A percentile compares a stretch with the other conserved stretches of the same genome.
Evolutionary conservation across 1,284 basidiomycete genomes (phyloP).

Genomic region (Puccinia coronata): DNA sequence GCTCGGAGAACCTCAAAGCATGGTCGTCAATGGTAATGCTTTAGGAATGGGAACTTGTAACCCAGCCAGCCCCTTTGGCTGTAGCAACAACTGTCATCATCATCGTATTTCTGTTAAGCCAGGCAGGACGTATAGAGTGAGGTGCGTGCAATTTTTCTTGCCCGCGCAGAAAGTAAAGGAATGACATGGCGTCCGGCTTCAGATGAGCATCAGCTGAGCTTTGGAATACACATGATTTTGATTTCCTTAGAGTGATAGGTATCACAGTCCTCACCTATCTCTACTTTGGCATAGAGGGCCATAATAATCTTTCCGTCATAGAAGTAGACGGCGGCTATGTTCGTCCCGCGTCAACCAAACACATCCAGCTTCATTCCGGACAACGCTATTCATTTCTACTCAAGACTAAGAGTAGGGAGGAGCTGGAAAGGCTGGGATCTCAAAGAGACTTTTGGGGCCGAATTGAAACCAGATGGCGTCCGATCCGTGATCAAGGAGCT

Average conservation of each 20-base stretch:
- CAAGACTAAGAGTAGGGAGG: slow-evolving; percentile 19
- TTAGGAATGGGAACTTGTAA: slow-evolving; percentile 50
- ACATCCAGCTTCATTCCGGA: slow-evolving; percentile 53
- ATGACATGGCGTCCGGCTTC: slow-evolving; percentile 49
- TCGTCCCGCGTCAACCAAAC: slow-evolving; percentile 43
- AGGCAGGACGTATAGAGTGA: slow-evolving; percentile 21
- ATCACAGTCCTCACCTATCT: slow-evolving; percentile 33
- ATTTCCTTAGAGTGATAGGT: slow-evolving; percentile 27
- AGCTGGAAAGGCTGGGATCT: slow-evolving; percentile 45
- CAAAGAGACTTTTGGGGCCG: slow-evolving; percentile 32
- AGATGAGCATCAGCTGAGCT: not conserved
- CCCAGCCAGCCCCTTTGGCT: slow-evolving; percentile 51
- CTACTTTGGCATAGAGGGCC: slow-evolving; percentile 42
- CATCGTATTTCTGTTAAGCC: slow-evolving; percentile 39
- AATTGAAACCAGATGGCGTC: slow-evolving; percentile 36
- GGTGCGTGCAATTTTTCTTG: slow-evolving; percentile 36
- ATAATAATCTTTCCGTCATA: slow-evolving; percentile 52
- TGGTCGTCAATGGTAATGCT: slow-evolving; percentile 54
- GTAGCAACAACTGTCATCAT: slow-evolving; percentile 52
- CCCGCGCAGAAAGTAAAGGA: slow-evolving; percentile 51
- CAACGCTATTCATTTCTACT: slow-evolving; percentile 55
- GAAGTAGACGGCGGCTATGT: slow-evolving; percentile 55
- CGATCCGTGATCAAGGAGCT: slow-evolving; percentile 8
- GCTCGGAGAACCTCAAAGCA: slow-evolving; percentile 52
- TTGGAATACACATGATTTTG: not conserved